Conservation (phyloP, 2,329 filamentous ascomycete species). For the Thermoascus crustaceus region DNA sequence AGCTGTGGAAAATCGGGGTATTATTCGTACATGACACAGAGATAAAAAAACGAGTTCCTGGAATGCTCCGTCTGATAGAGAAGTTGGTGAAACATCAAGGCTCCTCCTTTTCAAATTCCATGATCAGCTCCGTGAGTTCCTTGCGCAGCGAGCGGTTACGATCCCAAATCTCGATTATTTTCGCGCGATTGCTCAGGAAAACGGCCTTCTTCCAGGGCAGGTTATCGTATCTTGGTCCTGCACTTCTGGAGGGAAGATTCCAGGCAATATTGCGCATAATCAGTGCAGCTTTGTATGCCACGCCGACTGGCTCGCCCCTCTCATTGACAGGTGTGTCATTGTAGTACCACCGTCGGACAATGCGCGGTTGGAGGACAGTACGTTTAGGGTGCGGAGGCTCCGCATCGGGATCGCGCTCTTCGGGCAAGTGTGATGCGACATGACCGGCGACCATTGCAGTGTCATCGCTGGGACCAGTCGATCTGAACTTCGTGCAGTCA, state of each 20-base stretch:
- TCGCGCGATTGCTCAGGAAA: conserved; percentile 31
- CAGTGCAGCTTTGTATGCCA: conserved; percentile 40
- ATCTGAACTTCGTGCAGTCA: conserved; percentile 28
- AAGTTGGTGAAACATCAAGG: background rate
- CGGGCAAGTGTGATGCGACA: conserved; percentile 32
- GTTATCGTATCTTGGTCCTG: conserved; percentile 18
- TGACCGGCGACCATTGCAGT: conserved; percentile 32
- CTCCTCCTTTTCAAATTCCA: conserved; percentile 30
- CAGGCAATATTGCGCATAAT: conserved; percentile 41
- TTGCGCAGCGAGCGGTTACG: conserved; percentile 35
- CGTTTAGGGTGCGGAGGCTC: conserved; percentile 29
- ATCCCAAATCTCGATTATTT: conserved; percentile 32
- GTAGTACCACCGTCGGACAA: conserved; percentile 33
- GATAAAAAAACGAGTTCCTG: background rate
- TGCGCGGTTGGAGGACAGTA: conserved; percentile 30
- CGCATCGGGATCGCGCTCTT: conserved; percentile 26
- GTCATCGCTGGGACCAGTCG: conserved; percentile 25
- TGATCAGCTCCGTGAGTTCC: conserved; percentile 35
- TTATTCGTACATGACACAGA: background rate
- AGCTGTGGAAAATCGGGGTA: background rate
- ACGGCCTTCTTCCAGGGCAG: conserved; percentile 33
- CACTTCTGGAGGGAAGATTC: conserved; percentile 29
- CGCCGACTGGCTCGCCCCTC: conserved; percentile 34
- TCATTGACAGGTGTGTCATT: conserved; percentile 37
- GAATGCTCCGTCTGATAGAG: conserved; percentile 2